Evolutionary conservation across 495 filamentous ascomycete species (phyloP), one percentile per base, ranked within the genome.

Genomic region (Geopyxis carbonaria): DNA sequence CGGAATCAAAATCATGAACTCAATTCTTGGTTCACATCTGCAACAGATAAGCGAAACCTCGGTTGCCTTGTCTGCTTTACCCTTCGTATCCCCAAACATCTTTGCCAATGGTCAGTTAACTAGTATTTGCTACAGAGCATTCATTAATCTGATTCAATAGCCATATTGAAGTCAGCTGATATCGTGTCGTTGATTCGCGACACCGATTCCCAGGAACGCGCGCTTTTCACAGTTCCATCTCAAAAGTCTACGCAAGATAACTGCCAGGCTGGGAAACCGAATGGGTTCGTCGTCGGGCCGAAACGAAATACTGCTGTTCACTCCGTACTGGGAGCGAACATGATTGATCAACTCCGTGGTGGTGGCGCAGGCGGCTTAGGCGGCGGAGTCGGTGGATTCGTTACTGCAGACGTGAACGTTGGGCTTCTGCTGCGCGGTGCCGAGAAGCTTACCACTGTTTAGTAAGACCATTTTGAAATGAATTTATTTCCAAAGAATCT

Each of bases 111-210:
- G n/a, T n/a, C n/a, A n/a, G n/a, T n/a, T n/a, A n/a, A n/a, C n/a
- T n/a, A n/a, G n/a, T n/a, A n/a, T n/a, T n/a, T n/a, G n/a, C n/a
- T n/a, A n/a, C n/a, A n/a, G n/a, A n/a, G n/a, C n/a, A n/a, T n/a
- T n/a, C n/a, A n/a, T n/a, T n/a, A n/a, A n/a, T n/a, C n/a, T n/a
- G n/a, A n/a, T n/a, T n/a, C n/a, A n/a, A 31, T 14, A 55, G 82
- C 89, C 23, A 69, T 95, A 29, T 72, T 95, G 34, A 74, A 76
- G 40, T 70, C 72, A 41, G 79, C 80, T 51, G 89, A 97, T 57
- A 94, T 97, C 48, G 94, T 91, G 7, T 69, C 83, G 8, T 58
- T 97, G 10, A 94, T 97, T 48, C 80, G 89, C 40, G 89, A 97
- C 59, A 94, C 87, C 22, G 89, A 97, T 60, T 63, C 75, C 13